Base-by-base conservation (phyloP, 768 basidiomycete genomes). In the Trametes villosa region DNA sequence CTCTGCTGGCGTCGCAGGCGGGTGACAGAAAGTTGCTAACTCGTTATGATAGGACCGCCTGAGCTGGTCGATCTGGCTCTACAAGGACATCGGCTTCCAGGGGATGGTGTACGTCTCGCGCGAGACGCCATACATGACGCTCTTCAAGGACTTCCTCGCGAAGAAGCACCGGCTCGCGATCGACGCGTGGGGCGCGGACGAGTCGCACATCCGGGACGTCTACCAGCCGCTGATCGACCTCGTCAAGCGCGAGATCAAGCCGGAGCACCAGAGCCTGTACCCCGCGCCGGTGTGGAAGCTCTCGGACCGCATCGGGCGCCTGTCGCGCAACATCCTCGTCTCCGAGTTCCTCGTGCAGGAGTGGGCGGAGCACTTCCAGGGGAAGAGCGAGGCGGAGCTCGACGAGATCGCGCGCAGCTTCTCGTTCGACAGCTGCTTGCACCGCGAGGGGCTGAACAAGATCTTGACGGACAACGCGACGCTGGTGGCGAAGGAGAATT, bases 11-110 rank as follows among this genome's bases (percentile, higher is more conserved):
- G 15, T n/a, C n/a, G n/a, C n/a, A n/a, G n/a, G n/a, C n/a, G n/a
- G n/a, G n/a, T n/a, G n/a, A n/a, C n/a, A 15, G 4, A 36, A 13
- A 29, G 22, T 7, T 20, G n/a, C n/a, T n/a, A n/a, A n/a, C n/a
- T n/a, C n/a, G n/a, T n/a, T n/a, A n/a, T 20, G 4, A 3, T 51
- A 72, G 71, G 71, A 72, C 50, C 82, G 83, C 26, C 71, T 88
- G 62, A 86, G 84, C 70, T 93, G 90, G 91, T 86, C 87, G 0
- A 94, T 93, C 76, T 94, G 93, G 92, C 74, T 92, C 17, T 94
- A 90, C 82, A 94, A 90, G 69, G 88, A 91, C 67, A 88, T 91
- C 65, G 90, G 90, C 24, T 89, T 88, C 80, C 89, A 91, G 74
- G 91, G 91, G 45, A 91, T 94, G 90, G 87, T 90, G 27, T 83